phyloP scores from a whole-genome alignment of 108 stramenopile genomes.

The Cyclotella baltica region DNA sequence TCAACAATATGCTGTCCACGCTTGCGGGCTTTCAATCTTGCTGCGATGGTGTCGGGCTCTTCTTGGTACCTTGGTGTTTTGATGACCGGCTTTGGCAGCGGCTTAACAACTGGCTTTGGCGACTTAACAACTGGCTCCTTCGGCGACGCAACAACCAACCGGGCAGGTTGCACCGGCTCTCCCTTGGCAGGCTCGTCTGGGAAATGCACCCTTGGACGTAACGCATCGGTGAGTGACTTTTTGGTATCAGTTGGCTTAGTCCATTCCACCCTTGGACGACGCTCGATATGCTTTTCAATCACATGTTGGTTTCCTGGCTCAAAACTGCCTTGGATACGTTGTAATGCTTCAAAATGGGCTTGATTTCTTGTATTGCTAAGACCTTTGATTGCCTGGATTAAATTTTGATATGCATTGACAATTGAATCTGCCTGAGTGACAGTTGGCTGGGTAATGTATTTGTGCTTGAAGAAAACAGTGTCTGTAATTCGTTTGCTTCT shows the following conservation, averaged over 20 bases:
- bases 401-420: background rate
- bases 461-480: too few relatives aligned
- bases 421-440: too few relatives aligned
- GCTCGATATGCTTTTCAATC: background rate
- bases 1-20: background rate
- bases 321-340: background rate
- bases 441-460: too few relatives aligned
- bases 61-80: background rate
- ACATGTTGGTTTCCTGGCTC: background rate
- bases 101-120: too few relatives aligned
- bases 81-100: too few relatives aligned
- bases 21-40: background rate
- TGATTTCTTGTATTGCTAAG: background rate
- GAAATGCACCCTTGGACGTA: background rate
- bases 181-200: background rate
- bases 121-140: background rate
- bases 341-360: background rate
- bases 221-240: background rate
- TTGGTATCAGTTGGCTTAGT: too few relatives aligned
- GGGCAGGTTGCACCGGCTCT: background rate
- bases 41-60: background rate
- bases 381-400: background rate
- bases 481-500: too few relatives aligned
- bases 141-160: too few relatives aligned
- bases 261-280: background rate